These are phyloP conservation scores for Paramecium caudatum DNA, from an alignment of 73 alveolate genomes.

Conservation along the genomic window DNA sequence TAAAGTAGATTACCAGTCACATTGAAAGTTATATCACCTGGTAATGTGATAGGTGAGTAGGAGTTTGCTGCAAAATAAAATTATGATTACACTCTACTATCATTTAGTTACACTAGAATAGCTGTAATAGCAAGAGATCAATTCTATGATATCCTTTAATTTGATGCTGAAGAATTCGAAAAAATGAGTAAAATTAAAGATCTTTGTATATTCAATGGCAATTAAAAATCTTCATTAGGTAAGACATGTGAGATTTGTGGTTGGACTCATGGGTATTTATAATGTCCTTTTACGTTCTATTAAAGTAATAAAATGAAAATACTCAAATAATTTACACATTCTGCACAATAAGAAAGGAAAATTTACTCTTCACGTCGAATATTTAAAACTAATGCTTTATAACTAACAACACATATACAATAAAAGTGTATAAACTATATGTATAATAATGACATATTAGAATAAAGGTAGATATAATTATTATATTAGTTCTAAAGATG, in stretches of 20 bases:
- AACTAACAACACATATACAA: neutral
- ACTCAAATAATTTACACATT: neutral
- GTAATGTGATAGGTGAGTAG: neutral
- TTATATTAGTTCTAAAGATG: neutral
- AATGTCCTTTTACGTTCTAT: neutral
- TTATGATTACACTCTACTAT: neutral
- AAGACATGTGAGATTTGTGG: conserved; percentile 6
- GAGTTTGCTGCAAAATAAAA: neutral
- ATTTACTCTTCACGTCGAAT: neutral
- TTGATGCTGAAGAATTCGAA: neutral
- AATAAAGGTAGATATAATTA: neutral
- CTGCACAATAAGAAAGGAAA: neutral
- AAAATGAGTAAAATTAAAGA: neutral
- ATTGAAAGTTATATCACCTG: neutral
- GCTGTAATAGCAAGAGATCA: neutral
- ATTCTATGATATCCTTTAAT: neutral
- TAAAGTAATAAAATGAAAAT: neutral
- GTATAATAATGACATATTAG: neutral
- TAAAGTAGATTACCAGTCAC: neutral
- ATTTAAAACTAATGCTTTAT: neutral
- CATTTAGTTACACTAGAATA: neutral
- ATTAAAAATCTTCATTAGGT: neutral
- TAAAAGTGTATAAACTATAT: neutral
- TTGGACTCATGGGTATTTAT: neutral
- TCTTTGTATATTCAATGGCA: neutral